These are phyloP conservation scores for Nitzschia sp. DNA, from an alignment of 108 stramenopile genomes.

Conservation along the genomic window DNA sequence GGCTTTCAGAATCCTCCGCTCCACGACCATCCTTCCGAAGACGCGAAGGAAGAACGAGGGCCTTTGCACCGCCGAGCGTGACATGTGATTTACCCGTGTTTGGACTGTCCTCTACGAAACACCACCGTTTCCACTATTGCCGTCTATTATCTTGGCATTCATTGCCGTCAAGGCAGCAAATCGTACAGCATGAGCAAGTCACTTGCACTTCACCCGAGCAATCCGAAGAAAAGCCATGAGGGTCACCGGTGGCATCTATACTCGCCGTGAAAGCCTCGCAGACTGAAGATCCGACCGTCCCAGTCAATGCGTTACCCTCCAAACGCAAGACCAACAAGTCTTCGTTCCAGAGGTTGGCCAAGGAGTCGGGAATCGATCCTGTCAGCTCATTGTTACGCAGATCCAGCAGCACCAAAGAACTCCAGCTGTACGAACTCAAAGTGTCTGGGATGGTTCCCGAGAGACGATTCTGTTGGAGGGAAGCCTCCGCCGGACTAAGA, in stretches of 20 bases:
- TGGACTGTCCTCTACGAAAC: too few species aligned
- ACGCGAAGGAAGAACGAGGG: too few species aligned
- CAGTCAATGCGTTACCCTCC: neutral
- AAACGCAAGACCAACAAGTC: neutral
- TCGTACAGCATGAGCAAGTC: neutral
- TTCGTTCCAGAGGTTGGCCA: neutral
- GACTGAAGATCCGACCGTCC: neutral
- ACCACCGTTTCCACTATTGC: too few species aligned
- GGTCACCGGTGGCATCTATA: neutral
- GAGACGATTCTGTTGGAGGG: neutral
- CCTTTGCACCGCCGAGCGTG: too few species aligned
- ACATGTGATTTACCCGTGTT: too few species aligned
- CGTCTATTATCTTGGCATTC: too few species aligned
- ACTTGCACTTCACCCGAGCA: neutral
- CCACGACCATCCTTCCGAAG: too few species aligned
- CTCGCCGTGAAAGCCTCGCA: neutral
- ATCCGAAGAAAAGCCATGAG: neutral
- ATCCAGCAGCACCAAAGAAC: constrained; percentile 11
- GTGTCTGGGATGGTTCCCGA: neutral
- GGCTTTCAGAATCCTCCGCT: too few species aligned
- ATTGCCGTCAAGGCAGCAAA: constrained; percentile 2
- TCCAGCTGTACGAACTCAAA: neutral
- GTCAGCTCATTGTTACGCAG: constrained; percentile 4
- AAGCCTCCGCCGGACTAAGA: neutral
- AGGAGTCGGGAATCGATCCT: neutral